Evolutionary conservation across 2,329 filamentous ascomycete genomes (phyloP).

Genomic region (Pyricularia sp.): DNA sequence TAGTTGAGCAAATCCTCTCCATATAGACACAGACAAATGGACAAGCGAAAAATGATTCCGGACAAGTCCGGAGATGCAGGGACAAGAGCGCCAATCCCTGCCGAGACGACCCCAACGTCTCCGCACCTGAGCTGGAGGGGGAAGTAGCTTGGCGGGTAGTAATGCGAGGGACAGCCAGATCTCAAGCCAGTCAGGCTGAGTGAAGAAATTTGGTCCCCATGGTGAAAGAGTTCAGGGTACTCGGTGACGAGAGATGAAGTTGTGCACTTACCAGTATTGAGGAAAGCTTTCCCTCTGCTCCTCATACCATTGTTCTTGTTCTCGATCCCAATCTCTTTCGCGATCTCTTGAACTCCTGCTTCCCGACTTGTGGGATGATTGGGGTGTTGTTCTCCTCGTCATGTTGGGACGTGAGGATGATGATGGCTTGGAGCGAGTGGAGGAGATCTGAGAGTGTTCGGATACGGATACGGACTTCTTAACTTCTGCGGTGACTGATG

Average conservation of each 20-base stretch:
- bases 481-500: conserved; percentile 42
- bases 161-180: neutral
- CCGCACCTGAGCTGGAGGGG: conserved; percentile 5
- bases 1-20: conserved; percentile 8
- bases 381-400: conserved; percentile 30
- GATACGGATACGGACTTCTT: conserved; percentile 23
- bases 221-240: neutral
- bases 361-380: conserved; percentile 33
- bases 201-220: neutral
- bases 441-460: conserved; percentile 9
- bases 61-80: conserved; percentile 7
- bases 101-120: neutral
- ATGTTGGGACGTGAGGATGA: conserved; percentile 16
- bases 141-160: neutral
- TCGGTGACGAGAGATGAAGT: conserved; percentile 7
- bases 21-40: neutral
- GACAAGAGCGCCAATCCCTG: conserved; percentile 8
- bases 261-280: conserved; percentile 49
- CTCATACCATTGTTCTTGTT: conserved; percentile 37
- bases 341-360: conserved; percentile 37
- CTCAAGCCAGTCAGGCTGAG: conserved; percentile 6
- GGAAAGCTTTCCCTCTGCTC: conserved; percentile 56
- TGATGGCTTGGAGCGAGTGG: conserved; percentile 30
- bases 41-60: neutral
- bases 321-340: conserved; percentile 35